phyloP scores from a whole-genome alignment of 2,329 filamentous ascomycete genomes.

The Alternaria brassicicola region DNA sequence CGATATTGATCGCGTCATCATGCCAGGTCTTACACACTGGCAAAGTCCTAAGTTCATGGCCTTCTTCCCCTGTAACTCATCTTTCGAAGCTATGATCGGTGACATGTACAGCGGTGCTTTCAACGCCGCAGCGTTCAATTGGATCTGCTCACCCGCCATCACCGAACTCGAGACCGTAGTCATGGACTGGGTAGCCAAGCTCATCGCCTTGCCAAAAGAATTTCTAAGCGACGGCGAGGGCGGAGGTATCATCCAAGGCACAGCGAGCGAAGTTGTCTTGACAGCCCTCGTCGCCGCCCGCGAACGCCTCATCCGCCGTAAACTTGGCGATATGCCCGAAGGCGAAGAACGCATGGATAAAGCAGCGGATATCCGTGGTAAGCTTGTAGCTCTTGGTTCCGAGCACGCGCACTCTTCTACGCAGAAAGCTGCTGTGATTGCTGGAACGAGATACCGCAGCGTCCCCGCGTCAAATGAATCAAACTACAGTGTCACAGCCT shows the following conservation, averaged over 20 bases:
- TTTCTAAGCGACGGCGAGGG: slow-evolving; percentile 77
- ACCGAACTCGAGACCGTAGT: slow-evolving; percentile 94
- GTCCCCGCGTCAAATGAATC: slow-evolving; percentile 68
- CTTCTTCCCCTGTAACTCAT: slow-evolving; percentile 85
- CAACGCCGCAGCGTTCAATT: slow-evolving; percentile 92
- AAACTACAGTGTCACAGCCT: slow-evolving; percentile 73
- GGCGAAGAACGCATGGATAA: slow-evolving; percentile 58
- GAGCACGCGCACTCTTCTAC: slow-evolving; percentile 82
- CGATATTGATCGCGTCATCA: slow-evolving; percentile 84
- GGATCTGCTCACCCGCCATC: slow-evolving; percentile 90
- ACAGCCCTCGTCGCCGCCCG: slow-evolving; percentile 87
- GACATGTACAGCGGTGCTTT: slow-evolving; percentile 92
- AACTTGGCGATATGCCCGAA: slow-evolving; percentile 36
- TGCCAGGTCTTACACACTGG: slow-evolving; percentile 94
- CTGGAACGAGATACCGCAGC: slow-evolving; percentile 79
- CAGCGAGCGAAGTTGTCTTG: slow-evolving; percentile 83
- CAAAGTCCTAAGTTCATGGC: slow-evolving; percentile 92
- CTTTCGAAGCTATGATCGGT: slow-evolving; percentile 84
- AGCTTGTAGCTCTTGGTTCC: slow-evolving; percentile 80
- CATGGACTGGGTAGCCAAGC: slow-evolving; percentile 86
- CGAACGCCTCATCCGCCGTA: slow-evolving; percentile 65
- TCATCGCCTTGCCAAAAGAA: slow-evolving; percentile 73
- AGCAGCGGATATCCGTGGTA: slow-evolving; percentile 68
- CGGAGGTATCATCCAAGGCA: slow-evolving; percentile 94
- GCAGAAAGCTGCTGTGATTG: slow-evolving; percentile 84